A percentile compares a stretch with the other conserved stretches of the same genome.
These are phyloP conservation scores for Sarocladium oryzae DNA, from an alignment of 2,329 filamentous ascomycete species.

Conservation along the genomic window DNA sequence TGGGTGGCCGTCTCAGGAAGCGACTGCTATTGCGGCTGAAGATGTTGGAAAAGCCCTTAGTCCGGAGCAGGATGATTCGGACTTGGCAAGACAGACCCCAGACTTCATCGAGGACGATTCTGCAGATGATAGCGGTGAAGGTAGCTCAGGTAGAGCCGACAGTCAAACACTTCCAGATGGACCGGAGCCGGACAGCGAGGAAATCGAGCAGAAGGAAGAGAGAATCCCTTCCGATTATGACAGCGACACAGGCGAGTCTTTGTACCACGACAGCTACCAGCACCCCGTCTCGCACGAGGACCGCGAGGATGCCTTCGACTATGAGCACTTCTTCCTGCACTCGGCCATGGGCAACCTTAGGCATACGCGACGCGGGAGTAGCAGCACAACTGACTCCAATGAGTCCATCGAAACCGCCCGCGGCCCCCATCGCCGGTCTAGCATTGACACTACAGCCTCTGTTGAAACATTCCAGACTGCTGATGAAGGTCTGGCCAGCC, in stretches of 20 bases:
- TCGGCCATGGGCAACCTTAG: conserved; percentile 79
- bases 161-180: conserved; percentile 5
- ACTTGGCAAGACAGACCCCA: not conserved
- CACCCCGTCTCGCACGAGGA: conserved; percentile 77
- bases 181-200: not conserved
- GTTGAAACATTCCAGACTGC: conserved; percentile 52
- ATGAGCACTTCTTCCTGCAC: conserved; percentile 91
- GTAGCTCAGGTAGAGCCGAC: not conserved
- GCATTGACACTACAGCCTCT: conserved; percentile 44
- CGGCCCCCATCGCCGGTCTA: conserved; percentile 36
- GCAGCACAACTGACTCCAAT: conserved; percentile 33
- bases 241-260: conserved; percentile 58
- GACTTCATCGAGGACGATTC: conserved; percentile 8
- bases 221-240: conserved; percentile 30
- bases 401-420: conserved; percentile 57
- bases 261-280: conserved; percentile 55
- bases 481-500: conserved; percentile 40
- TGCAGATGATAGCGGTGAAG: conserved; percentile 15
- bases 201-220: conserved; percentile 16
- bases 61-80: conserved; percentile 12
- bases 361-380: conserved; percentile 17
- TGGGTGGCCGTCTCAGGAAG: not conserved
- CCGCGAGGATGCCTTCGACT: conserved; percentile 91
- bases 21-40: not conserved
- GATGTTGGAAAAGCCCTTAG: not conserved